Evolutionary conservation across 192 early-diverging fungal species (phyloP), one percentile per base, ranked within the genome.

Genomic region (Linnemannia exigua): DNA sequence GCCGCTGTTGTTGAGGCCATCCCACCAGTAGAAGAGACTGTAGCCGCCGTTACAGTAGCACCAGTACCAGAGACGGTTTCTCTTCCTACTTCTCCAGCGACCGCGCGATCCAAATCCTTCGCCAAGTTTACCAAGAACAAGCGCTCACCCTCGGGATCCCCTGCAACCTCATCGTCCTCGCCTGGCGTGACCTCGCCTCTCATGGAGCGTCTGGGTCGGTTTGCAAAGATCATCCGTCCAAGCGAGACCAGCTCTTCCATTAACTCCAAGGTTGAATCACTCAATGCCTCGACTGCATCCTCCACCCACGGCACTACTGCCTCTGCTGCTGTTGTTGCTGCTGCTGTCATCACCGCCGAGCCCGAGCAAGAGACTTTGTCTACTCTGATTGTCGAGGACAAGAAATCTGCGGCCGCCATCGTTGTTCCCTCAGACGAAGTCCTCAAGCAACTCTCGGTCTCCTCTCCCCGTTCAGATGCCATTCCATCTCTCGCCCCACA

Each of bases 141-240:
- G 47, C 75, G 71, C 28, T 78, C 77, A 19, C 37, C 73, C 8
- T 72, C 76, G 1, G 19, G 76, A 19, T 67, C 41, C 12, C 51
- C 9, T 25, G 61, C 37, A 14, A 33, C 50, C 28, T 36, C 63
- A 2, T 15, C 68, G 4, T 72, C 74, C 44, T 28, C 73, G 1
- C 15, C 38, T n/a, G n/a, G n/a, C 20, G 19, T 5, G 25, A 63
- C 76, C 5, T 76, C 83, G 33, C 77, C 72, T 5, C 54, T 79
- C 51, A n/a, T 54, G 25, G 83, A 74, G 16, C 77, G 76, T 17
- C 54, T 78, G 3, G 74, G 84, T 48, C 77, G 78, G 33, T 58
- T 86, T 33, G 61, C 77, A 36, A 86, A 86, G 70, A 76, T 80
- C 17, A 86, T 86, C 9, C 66, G 77, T 17, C 33, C 67, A 6